Evolutionary conservation across 2,329 filamentous ascomycete genomes (phyloP).

Genomic region (Metarhizium rileyi): DNA sequence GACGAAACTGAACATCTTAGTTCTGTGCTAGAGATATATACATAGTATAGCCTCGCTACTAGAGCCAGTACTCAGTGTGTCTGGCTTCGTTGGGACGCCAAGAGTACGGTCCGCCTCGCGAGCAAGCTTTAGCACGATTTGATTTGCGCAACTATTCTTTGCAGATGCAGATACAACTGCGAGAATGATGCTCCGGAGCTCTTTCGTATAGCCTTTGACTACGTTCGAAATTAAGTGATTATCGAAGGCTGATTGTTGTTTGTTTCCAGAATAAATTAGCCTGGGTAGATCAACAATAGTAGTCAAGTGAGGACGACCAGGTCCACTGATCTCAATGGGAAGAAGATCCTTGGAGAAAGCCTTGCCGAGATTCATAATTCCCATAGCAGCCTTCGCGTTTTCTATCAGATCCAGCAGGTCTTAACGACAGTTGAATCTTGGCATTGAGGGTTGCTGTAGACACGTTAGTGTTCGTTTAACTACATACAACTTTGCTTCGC

Average conservation of each 20-base stretch:
- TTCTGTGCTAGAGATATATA: too few species aligned
- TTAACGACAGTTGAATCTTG: too few species aligned
- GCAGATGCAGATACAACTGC: constrained; percentile 47
- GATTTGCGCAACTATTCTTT: constrained; percentile 48
- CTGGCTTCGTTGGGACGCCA: constrained; percentile 50
- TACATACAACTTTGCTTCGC: too few species aligned
- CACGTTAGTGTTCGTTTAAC: too few species aligned
- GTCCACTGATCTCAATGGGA: constrained; percentile 38
- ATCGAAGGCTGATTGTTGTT: constrained; percentile 34
- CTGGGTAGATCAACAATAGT: constrained; percentile 53
- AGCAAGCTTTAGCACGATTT: constrained; percentile 43
- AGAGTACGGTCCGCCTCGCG: constrained; percentile 32
- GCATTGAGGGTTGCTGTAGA: too few species aligned
- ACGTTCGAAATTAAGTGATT: constrained; percentile 35
- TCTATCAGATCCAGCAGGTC: constrained; percentile 22
- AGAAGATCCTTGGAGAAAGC: constrained; percentile 38
- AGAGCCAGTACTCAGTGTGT: constrained; percentile 25
- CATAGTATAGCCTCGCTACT: constrained; percentile 22
- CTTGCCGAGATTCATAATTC: constrained; percentile 24
- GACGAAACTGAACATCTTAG: too few species aligned
- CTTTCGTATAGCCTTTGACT: constrained; percentile 46
- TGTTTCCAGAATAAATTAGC: constrained; percentile 38
- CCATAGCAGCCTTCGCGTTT: constrained; percentile 38
- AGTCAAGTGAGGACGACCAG: constrained; percentile 42
- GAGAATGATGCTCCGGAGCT: constrained; percentile 48